A percentile compares a stretch with the other conserved stretches of the same genome.
Conservation (phyloP, 768 basidiomycete species). For the Royoungia palumana region DNA sequence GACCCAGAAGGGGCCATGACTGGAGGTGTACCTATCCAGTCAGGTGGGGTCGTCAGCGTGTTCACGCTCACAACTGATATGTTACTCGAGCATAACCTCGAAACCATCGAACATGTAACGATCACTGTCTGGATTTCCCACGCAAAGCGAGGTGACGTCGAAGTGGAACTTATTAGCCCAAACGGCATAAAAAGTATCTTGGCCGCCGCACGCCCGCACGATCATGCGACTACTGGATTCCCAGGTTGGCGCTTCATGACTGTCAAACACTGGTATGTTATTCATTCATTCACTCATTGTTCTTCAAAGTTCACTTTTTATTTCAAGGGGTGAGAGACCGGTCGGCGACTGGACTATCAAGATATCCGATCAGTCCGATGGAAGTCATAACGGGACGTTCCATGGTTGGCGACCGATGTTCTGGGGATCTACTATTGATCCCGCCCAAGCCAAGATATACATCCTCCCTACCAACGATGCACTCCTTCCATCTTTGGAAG, state of each 20-base stretch:
- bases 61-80: slow-evolving; percentile 65
- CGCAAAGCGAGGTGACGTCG: slow-evolving; percentile 81
- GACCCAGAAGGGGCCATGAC: slow-evolving; percentile 43
- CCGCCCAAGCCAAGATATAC: slow-evolving; percentile 59
- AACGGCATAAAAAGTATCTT: slow-evolving; percentile 82
- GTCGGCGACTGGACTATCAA: slow-evolving; percentile 86
- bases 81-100: slow-evolving; percentile 74
- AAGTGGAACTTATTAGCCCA: slow-evolving; percentile 85
- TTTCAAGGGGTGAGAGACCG: slow-evolving; percentile 84
- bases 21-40: slow-evolving; percentile 64
- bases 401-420: slow-evolving; percentile 90
- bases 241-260: slow-evolving; percentile 99
- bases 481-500: slow-evolving; percentile 46
- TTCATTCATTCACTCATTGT: slow-evolving; percentile 1
- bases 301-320: slow-evolving; percentile 13
- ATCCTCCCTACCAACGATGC: slow-evolving; percentile 53
- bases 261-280: slow-evolving; percentile 87
- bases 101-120: slow-evolving; percentile 88
- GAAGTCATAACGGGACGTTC: slow-evolving; percentile 60
- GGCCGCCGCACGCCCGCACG: slow-evolving; percentile 65
- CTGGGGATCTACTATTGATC: slow-evolving; percentile 85
- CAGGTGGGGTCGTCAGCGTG: slow-evolving; percentile 61
- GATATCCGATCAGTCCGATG: slow-evolving; percentile 77
- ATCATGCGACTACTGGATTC: slow-evolving; percentile 65
- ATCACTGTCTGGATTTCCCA: slow-evolving; percentile 94